Percentiles rank a stretch among this genome's conserved stretches.
Evolutionary conservation across 768 basidiomycete species (phyloP).

Genomic region (Pulveroboletus ravenelii): DNA sequence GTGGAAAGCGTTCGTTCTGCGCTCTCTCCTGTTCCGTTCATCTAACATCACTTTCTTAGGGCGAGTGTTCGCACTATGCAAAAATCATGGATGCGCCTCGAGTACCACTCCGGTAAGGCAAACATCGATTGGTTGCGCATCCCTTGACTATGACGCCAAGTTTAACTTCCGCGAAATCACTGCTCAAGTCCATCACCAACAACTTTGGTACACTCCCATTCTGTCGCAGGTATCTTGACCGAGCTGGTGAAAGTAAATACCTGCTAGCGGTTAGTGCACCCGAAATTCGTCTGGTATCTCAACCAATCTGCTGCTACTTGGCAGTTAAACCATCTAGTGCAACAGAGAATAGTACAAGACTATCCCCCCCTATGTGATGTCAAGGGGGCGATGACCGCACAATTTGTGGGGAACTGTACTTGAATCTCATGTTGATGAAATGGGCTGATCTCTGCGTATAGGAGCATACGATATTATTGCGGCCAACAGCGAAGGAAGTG

Average conservation of each 20-base stretch:
- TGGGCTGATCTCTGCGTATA: constrained; percentile 27
- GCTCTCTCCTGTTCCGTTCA: neutral
- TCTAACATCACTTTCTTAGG: constrained; percentile 39
- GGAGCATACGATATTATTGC: constrained; percentile 84
- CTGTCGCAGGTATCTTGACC: constrained; percentile 92
- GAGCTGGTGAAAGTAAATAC: constrained; percentile 89
- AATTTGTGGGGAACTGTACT: constrained; percentile 55
- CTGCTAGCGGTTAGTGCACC: constrained; percentile 66
- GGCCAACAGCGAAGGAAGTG: constrained; percentile 81
- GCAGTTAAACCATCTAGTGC: constrained; percentile 86
- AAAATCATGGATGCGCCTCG: constrained; percentile 63
- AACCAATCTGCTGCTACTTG: neutral
- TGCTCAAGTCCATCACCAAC: constrained; percentile 83
- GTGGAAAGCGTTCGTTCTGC: constrained; percentile 61
- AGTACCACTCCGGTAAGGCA: constrained; percentile 65
- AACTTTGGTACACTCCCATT: constrained; percentile 95
- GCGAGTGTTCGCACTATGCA: constrained; percentile 93
- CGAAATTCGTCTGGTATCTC: neutral
- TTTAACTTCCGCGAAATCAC: constrained; percentile 76
- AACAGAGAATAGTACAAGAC: constrained; percentile 81
- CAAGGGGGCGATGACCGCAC: constrained; percentile 87
- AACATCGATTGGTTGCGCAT: neutral
- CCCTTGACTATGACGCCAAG: constrained; percentile 36
- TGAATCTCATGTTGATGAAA: neutral
- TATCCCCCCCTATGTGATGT: constrained; percentile 92